Evolutionary conservation across 129 eudicot genomes (phyloP).

Genomic region (Solidago caesia): DNA sequence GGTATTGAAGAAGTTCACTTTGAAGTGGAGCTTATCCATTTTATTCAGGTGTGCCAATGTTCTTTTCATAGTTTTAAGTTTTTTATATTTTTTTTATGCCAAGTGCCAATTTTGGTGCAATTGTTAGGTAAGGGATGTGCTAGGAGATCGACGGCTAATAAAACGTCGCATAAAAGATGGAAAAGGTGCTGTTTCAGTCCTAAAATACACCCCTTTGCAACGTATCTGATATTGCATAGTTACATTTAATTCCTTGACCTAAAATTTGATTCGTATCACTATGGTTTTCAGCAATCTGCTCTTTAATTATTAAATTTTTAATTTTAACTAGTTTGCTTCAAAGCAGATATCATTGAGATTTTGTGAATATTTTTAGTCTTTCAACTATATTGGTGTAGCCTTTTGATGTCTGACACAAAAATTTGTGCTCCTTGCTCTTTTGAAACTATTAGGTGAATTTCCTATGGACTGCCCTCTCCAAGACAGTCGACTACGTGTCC

Average conservation of each 20-base stretch:
- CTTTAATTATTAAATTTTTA: conserved; percentile 3
- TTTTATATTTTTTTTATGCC: neutral
- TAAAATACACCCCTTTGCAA: conserved; percentile 1
- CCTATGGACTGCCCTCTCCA: conserved; percentile 99
- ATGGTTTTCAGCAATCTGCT: neutral
- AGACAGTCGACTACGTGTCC: conserved; percentile 82
- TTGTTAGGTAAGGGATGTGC: conserved; percentile 90
- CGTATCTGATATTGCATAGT: conserved; percentile 5
- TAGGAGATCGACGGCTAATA: conserved; percentile 97
- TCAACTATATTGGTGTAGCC: conserved; percentile 9
- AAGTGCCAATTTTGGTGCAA: conserved; percentile 16
- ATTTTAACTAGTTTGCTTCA: neutral
- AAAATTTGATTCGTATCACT: neutral
- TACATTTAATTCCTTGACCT: conserved; percentile 15
- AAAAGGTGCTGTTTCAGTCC: conserved; percentile 55
- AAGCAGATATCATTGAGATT: neutral
- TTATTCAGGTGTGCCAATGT: conserved; percentile 68
- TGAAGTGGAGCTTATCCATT: conserved; percentile 94
- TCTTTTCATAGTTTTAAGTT: neutral
- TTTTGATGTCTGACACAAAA: conserved; percentile 6
- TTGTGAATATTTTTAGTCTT: conserved; percentile 13
- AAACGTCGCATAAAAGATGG: conserved; percentile 96
- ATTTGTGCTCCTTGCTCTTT: conserved; percentile 10
- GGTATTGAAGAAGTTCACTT: conserved; percentile 82
- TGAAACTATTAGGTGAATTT: conserved; percentile 75